Evolutionary conservation across 2,329 filamentous ascomycete genomes (phyloP), one percentile per base, ranked within the genome.

Genomic region (Rhynchosporium graminicola): DNA sequence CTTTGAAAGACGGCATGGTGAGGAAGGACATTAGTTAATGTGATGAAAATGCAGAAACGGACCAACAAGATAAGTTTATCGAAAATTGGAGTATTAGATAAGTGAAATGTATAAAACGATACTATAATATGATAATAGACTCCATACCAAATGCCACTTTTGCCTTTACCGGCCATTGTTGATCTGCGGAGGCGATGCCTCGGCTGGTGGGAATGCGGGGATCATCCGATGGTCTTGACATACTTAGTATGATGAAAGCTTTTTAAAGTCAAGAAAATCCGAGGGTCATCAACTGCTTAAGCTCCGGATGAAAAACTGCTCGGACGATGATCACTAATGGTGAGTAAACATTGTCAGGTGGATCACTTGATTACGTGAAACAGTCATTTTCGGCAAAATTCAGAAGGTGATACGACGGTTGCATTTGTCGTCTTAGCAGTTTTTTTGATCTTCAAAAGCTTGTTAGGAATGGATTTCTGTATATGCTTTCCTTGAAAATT

Each of bases 101-200:
- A 9, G 12, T 3, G 12, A 48, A 20, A 15, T 3, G 8, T 40
- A 4, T 12, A 10, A 54, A 26, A 1, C 33, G 9, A 42, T 12
- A 28, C 40, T n/a, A 9, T 10, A 12, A 40, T 12, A 20, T 40
- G 7, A 42, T 10, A 54, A 54, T n/a, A 42, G n/a, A 4, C 36
- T 54, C 10, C 15, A 4, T 5, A 33, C 15, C n/a, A 33, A 40
- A 33, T 42, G 20, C 36, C 20, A 10, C 26, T 40, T 54, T 28
- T 42, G 33, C 40, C 10, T 54, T 54, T 54, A 10, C 36, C 51
- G 51, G 36, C 9, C 36, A 54, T 28, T 54, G 36, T 54, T 54
- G 51, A 54, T 54, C 51, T 54, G 51, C 51, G 28, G 36, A 9
- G 26, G 13, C 9, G 51, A 54, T 54, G 51, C 51, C 51, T 54